Base-by-base conservation (phyloP, 202 grass and related monocot genomes). In the Setaria italica region DNA sequence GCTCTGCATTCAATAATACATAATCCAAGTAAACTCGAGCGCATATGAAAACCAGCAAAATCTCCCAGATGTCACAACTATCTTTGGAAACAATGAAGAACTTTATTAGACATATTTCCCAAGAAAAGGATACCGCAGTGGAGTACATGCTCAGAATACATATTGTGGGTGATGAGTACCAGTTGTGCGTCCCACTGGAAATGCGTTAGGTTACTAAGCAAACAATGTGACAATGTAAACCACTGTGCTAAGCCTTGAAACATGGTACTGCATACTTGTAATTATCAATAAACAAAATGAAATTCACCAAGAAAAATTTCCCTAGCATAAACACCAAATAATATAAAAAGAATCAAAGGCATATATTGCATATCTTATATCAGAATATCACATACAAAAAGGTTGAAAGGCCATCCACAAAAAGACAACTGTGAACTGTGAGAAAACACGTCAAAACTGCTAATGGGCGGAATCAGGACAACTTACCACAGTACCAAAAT, bases 401-500 rank as follows among this genome's bases (percentile, higher is more conserved):
- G 0, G 48, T 48, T 3, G 10, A 11, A 48, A 48, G 46, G 46
- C 10, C 10, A 48, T 48, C 46, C 46, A 48, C 46, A 48, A 51
- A 29, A 9, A 86, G 29, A 79, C 11, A 72, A 53, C 3, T 9
- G 2, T 17, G 6, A 53, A 35, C 2, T 19, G 43, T 56, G 17
- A 55, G n/a, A 32, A 29, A 72, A 30, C 20, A 53, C 41, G n/a
- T 67, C 51, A 35, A 79, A 4, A 49, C 20, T 65, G 13, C 63
- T 10, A 9, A 21, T 45, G 14, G 4, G 17, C 17, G 35, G 20
- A 78, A 8, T 63, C 4, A 62, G 33, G 64, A n/a, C 25, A 17
- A 79, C 93, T 74, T 94, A 99, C 97, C 97, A 94, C 76, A 83
- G 89, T 96, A 62, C 92, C 97, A 87, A 99, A 99, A 81, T 94